Evolutionary conservation across 2,329 filamentous ascomycete species (phyloP).

Genomic region (Fusarium denticulatum): DNA sequence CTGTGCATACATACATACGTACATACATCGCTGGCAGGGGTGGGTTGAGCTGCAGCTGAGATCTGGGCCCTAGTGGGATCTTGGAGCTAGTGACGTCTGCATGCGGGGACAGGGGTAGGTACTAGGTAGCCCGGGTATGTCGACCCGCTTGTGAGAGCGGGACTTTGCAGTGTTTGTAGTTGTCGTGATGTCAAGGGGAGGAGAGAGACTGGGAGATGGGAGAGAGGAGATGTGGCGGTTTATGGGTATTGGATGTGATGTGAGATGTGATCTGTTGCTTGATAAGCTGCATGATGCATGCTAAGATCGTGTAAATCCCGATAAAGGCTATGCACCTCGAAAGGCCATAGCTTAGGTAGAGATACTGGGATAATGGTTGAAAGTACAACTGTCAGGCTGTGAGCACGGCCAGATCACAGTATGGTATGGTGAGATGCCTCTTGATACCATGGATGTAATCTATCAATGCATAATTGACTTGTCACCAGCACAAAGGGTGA

Average conservation of each 20-base stretch:
- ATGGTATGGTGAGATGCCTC: neutral
- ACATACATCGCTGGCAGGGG: neutral
- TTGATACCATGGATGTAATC: neutral
- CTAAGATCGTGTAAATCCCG: neutral
- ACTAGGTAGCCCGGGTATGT: neutral
- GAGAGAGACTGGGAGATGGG: neutral
- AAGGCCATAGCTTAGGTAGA: no score
- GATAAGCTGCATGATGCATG: neutral
- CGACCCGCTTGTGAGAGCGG: neutral
- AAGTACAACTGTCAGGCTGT: neutral
- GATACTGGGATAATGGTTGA: neutral
- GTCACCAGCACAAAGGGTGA: neutral
- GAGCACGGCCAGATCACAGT: neutral
- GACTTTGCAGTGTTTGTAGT: constrained; percentile 4
- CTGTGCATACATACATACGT: neutral
- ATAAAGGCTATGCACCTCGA: neutral
- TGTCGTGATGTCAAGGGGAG: neutral
- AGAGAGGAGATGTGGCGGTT: neutral
- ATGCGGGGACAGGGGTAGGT: neutral
- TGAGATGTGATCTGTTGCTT: neutral
- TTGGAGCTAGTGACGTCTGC: constrained; percentile 18
- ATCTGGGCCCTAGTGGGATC: neutral
- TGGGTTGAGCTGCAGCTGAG: constrained; percentile 2
- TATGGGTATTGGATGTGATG: neutral
- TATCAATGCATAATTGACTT: neutral